Percentiles rank a stretch among this genome's conserved stretches.
Evolutionary conservation across 208 protist species (phyloP).

Genomic region (Leishmania mexicana): DNA sequence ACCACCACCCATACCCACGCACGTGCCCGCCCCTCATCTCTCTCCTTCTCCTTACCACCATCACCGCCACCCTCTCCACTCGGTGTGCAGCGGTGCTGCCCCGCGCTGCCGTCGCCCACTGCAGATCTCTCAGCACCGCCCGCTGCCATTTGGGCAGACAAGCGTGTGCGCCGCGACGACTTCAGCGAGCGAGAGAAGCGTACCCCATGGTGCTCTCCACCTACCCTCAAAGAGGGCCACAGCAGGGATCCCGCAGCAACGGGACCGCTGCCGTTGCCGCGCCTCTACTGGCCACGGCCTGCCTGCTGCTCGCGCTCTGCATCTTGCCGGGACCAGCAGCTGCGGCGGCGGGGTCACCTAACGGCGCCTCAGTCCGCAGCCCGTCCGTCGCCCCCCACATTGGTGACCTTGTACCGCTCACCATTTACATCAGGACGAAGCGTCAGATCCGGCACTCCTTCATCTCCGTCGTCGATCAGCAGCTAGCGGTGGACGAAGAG

Average conservation of each 20-base stretch:
- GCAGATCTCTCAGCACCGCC: neutral
- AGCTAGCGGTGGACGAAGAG: conserved; percentile 14
- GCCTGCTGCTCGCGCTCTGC: neutral
- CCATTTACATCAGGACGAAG: conserved; percentile 58
- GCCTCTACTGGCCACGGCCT: neutral
- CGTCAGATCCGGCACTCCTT: conserved; percentile 26
- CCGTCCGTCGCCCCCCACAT: conserved; percentile 15
- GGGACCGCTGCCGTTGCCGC: neutral
- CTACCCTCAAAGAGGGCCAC: neutral
- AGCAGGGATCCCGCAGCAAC: neutral
- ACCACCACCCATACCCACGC: neutral
- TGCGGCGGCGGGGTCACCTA: neutral
- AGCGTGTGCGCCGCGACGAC: neutral
- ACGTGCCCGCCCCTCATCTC: neutral
- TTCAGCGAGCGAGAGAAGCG: neutral
- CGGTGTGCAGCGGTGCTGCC: neutral
- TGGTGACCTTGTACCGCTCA: conserved; percentile 65
- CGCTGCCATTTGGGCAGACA: neutral
- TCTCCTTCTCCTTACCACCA: neutral
- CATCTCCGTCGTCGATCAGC: conserved; percentile 9
- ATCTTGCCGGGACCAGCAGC: neutral
- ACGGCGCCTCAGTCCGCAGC: neutral
- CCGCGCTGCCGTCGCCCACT: neutral
- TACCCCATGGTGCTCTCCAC: neutral
- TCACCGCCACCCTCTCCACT: neutral